Conservation (phyloP, 192 early-diverging fungal genomes). For the Gryganskiella cystojenkinii region DNA sequence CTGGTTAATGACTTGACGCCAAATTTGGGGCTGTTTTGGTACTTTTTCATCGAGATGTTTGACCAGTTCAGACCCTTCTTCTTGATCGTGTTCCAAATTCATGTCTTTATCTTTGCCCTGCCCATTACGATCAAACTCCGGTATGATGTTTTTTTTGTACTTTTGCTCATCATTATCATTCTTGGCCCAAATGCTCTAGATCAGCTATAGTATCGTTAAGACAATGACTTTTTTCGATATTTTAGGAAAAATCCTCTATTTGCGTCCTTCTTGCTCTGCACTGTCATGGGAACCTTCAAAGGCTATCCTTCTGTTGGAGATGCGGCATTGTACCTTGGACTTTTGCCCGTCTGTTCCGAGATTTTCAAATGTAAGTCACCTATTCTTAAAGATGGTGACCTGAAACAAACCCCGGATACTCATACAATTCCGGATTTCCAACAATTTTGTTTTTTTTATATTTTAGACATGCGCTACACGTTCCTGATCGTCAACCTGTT, state of each 20-base stretch:
- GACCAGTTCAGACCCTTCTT: slow-evolving; percentile 98
- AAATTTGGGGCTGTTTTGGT: slow-evolving; percentile 97
- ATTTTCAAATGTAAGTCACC: slow-evolving; percentile 84
- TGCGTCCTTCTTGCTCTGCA: slow-evolving; percentile 72
- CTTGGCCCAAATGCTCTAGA: not conserved
- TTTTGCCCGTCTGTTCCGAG: slow-evolving; percentile 86
- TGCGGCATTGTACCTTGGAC: slow-evolving; percentile 79
- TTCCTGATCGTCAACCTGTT: slow-evolving; percentile 80
- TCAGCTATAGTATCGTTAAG: no score
- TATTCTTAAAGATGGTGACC: not conserved
- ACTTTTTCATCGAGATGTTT: slow-evolving; percentile 99
- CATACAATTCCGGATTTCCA: not conserved
- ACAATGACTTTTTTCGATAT: slow-evolving; percentile 5
- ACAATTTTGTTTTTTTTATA: not conserved
- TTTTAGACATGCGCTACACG: slow-evolving; percentile 81
- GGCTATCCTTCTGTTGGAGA: slow-evolving; percentile 95
- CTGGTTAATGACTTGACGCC: slow-evolving; percentile 91
- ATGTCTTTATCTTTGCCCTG: slow-evolving; percentile 88
- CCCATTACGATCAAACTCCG: slow-evolving; percentile 85
- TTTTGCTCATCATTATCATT: not conserved
- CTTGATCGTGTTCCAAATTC: slow-evolving; percentile 92
- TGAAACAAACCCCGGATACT: not conserved
- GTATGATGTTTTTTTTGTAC: slow-evolving; percentile 44
- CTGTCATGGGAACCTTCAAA: slow-evolving; percentile 89
- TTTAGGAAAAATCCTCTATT: slow-evolving; percentile 83